phyloP scores from a whole-genome alignment of 1,284 basidiomycete species.

The Mrakiaceae sp. region DNA sequence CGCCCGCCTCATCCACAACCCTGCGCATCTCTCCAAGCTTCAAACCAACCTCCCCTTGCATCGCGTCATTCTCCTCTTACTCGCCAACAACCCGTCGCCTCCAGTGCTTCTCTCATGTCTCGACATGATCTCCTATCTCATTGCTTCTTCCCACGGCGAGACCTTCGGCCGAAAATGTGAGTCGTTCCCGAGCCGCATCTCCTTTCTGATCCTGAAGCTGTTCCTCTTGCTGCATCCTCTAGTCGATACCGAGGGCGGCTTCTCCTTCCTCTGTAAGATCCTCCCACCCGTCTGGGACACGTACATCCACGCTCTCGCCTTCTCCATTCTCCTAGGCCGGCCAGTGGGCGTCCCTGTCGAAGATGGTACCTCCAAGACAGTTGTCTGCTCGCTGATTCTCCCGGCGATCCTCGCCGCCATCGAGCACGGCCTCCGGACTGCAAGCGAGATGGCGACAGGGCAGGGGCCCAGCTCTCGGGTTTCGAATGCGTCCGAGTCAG shows the following conservation, averaged over 20 bases:
- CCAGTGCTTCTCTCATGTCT: slow-evolving; percentile 30
- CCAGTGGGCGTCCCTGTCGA: neutral
- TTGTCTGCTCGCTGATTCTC: slow-evolving; percentile 12
- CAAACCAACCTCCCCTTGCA: slow-evolving; percentile 32
- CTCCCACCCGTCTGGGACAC: slow-evolving; percentile 7
- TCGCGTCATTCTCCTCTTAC: slow-evolving; percentile 33
- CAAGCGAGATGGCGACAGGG: neutral
- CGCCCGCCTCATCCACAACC: slow-evolving; percentile 24
- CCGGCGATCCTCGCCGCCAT: slow-evolving; percentile 6
- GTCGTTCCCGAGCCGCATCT: neutral
- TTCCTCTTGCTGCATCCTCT: neutral
- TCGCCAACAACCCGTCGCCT: slow-evolving; percentile 31
- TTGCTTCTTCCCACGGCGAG: slow-evolving; percentile 27
- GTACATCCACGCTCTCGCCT: neutral
- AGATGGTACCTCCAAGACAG: neutral
- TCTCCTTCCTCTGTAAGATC: slow-evolving; percentile 5
- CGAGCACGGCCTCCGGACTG: slow-evolving; percentile 1
- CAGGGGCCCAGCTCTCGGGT: neutral
- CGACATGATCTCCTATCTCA: slow-evolving; percentile 27
- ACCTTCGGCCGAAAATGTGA: slow-evolving; percentile 33
- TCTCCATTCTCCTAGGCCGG: slow-evolving; percentile 5
- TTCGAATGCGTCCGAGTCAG: neutral
- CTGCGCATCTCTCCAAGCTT: slow-evolving; percentile 29
- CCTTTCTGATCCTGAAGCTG: neutral
- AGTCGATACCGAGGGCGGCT: slow-evolving; percentile 14